These are phyloP conservation scores for Torulaspora indica DNA, from an alignment of 805 yeast genomes.

Conservation along the genomic window DNA sequence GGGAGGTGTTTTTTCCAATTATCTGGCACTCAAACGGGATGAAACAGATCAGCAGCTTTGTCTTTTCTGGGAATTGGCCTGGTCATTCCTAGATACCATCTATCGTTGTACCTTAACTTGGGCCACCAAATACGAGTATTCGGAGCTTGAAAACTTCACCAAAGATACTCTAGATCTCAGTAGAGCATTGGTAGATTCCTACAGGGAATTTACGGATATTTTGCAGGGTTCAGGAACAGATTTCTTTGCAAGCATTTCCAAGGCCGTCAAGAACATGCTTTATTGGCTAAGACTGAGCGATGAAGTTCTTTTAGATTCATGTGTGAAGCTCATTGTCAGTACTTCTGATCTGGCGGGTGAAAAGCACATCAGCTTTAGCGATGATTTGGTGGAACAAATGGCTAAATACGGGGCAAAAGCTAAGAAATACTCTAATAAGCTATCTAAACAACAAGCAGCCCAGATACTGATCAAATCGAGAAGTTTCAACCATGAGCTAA, in stretches of 20 bases:
- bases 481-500: slow-evolving; percentile 48
- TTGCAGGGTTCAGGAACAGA: slow-evolving; percentile 34
- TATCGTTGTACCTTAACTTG: slow-evolving; percentile 65
- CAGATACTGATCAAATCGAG: slow-evolving; percentile 61
- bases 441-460: slow-evolving; percentile 60
- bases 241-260: slow-evolving; percentile 51
- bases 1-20: slow-evolving; percentile 47
- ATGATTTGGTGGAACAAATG: slow-evolving; percentile 49
- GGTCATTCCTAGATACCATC: slow-evolving; percentile 69
- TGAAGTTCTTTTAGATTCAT: slow-evolving; percentile 55
- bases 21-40: slow-evolving; percentile 22
- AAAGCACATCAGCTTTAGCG: slow-evolving; percentile 48
- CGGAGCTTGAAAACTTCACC: slow-evolving; percentile 69
- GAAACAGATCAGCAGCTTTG: slow-evolving; percentile 32
- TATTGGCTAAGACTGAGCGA: slow-evolving; percentile 85
- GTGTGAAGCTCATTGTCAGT: slow-evolving; percentile 64
- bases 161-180: slow-evolving; percentile 81
- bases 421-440: slow-evolving; percentile 61
- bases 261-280: slow-evolving; percentile 62
- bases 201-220: slow-evolving; percentile 44
- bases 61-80: slow-evolving; percentile 61
- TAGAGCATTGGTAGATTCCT: slow-evolving; percentile 60
- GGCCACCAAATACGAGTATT: slow-evolving; percentile 60
- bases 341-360: slow-evolving; percentile 63
- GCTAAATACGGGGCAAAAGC: slow-evolving; percentile 64